phyloP scores from a whole-genome alignment of 2,329 filamentous ascomycete species.

The Trichophyton benhamiae region DNA sequence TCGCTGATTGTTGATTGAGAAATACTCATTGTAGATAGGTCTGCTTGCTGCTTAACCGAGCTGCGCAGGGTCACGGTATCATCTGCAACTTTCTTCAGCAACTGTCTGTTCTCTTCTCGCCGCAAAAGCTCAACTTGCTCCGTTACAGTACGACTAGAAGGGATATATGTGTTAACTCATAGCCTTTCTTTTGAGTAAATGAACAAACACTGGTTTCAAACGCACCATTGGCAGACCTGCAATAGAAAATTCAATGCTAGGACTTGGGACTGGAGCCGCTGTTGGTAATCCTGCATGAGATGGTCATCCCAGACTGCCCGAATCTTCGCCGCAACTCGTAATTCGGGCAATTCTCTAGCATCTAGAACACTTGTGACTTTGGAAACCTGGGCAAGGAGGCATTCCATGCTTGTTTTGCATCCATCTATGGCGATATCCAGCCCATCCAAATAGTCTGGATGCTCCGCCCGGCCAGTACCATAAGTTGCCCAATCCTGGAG shows the following conservation, averaged over 20 bases:
- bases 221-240: constrained; percentile 29
- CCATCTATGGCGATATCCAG: constrained; percentile 26
- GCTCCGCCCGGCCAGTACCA: constrained; percentile 17
- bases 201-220: not conserved
- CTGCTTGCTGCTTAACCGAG: constrained; percentile 19
- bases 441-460: constrained; percentile 20
- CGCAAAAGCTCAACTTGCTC: constrained; percentile 27
- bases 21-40: constrained; percentile 19
- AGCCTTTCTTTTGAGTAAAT: not conserved
- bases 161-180: not conserved
- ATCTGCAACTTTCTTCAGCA: constrained; percentile 27
- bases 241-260: constrained; percentile 28
- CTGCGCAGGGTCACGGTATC: constrained; percentile 27
- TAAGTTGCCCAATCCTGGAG: constrained; percentile 25
- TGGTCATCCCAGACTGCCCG: constrained; percentile 29
- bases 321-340: constrained; percentile 20
- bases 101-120: constrained; percentile 22
- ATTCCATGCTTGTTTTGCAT: constrained; percentile 26
- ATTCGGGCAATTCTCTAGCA: constrained; percentile 12
- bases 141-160: constrained; percentile 21
- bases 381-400: constrained; percentile 25
- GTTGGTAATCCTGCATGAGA: constrained; percentile 25
- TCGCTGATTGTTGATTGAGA: constrained; percentile 21
- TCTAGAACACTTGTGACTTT: constrained; percentile 16
- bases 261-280: constrained; percentile 26